A percentile compares a stretch with the other conserved stretches of the same genome.
Conservation (phyloP, 208 protist genomes). For the Leishmania guyanensis region DNA sequence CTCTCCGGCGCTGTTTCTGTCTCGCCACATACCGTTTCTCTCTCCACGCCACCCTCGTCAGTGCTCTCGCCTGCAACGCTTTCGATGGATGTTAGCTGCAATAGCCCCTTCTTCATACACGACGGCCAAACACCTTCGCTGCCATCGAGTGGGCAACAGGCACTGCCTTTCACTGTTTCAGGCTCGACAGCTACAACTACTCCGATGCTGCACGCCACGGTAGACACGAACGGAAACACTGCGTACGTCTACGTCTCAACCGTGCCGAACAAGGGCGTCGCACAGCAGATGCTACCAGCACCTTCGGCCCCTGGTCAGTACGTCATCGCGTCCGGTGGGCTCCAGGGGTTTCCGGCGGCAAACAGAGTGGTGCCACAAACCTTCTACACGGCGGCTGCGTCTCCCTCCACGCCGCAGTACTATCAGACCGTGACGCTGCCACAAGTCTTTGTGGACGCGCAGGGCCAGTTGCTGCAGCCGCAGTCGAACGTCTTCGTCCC, state of each 20-base stretch:
- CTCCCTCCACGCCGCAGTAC: background rate
- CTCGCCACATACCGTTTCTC: constrained; percentile 9
- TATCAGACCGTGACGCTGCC: constrained; percentile 16
- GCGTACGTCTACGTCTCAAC: constrained; percentile 19
- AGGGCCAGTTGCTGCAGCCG: constrained; percentile 9
- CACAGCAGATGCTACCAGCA: background rate
- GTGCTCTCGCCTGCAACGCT: constrained; percentile 21
- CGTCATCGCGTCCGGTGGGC: constrained; percentile 13
- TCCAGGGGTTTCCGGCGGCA: background rate
- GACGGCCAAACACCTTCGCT: constrained; percentile 13
- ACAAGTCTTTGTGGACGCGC: constrained; percentile 19
- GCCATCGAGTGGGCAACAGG: constrained; percentile 5
- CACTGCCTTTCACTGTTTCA: constrained; percentile 10
- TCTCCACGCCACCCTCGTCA: constrained; percentile 20
- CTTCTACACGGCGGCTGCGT: constrained; percentile 15
- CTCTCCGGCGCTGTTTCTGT: background rate
- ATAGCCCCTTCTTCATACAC: background rate
- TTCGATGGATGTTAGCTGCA: constrained; percentile 11
- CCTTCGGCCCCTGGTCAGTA: constrained; percentile 1
- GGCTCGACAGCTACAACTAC: background rate
- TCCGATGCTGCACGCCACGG: constrained; percentile 22
- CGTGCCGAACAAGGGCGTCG: background rate
- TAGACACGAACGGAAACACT: constrained; percentile 23
- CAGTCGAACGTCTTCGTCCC: constrained; percentile 21
- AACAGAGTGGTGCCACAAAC: background rate